A percentile compares a stretch with the other conserved stretches of the same genome.
Conservation (phyloP, 1,284 basidiomycete species). For the Neolentinus lepideus region DNA sequence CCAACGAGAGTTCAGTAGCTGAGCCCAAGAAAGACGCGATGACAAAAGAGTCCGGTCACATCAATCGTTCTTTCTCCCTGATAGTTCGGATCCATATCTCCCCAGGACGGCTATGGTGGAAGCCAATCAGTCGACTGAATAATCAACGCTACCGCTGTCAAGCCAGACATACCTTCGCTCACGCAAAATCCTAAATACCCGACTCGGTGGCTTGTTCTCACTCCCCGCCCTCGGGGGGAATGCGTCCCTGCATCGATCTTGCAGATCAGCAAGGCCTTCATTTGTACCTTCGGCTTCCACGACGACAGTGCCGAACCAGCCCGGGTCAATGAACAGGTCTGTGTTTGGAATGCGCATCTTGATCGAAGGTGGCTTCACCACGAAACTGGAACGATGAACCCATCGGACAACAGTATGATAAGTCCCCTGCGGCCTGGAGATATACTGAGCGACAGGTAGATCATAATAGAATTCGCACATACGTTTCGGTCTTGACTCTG, state of each 20-base stretch:
- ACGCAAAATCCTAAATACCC: constrained; percentile 64
- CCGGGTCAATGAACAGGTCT: constrained; percentile 57
- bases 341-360: constrained; percentile 14
- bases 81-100: constrained; percentile 74
- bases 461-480: constrained; percentile 21
- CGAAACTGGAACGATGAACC: constrained; percentile 73
- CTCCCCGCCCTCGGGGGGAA: constrained; percentile 52
- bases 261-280: constrained; percentile 72
- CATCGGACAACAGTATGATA: constrained; percentile 75
- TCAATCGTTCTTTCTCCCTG: constrained; percentile 48
- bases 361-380: constrained; percentile 36
- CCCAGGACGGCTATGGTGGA: constrained; percentile 56
- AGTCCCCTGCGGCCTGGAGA: constrained; percentile 59
- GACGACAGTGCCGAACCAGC: constrained; percentile 75
- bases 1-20: background rate
- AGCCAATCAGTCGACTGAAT: constrained; percentile 5
- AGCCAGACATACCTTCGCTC: constrained; percentile 60
- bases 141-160: background rate
- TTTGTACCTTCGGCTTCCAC: constrained; percentile 81
- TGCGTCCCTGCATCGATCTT: constrained; percentile 58
- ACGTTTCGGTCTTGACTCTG: constrained; percentile 74
- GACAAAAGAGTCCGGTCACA: constrained; percentile 18
- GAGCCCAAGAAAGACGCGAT: background rate
- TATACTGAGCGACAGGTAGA: background rate
- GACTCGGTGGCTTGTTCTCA: constrained; percentile 40